Percentiles rank a stretch among this genome's conserved stretches.
Conservation (phyloP, 768 basidiomycete species). For the Suillus brevipes region DNA sequence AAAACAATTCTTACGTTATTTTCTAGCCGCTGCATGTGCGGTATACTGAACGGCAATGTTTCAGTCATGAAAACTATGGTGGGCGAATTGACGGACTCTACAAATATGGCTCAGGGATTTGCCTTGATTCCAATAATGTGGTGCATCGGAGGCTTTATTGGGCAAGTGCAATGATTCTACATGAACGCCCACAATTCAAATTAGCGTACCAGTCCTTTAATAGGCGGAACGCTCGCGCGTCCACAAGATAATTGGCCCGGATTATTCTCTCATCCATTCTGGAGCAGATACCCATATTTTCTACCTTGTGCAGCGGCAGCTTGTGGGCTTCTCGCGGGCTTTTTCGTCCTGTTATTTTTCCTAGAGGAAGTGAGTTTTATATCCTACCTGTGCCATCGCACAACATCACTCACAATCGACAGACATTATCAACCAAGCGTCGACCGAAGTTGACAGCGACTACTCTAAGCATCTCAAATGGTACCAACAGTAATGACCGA, state of each 20-base stretch:
- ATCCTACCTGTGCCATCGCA: neutral
- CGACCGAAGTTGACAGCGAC: neutral
- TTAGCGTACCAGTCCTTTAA: slow-evolving; percentile 38
- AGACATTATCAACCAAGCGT: neutral
- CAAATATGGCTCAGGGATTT: slow-evolving; percentile 38
- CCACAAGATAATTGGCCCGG: slow-evolving; percentile 57
- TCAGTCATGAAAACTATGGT: slow-evolving; percentile 72
- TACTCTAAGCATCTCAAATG: neutral
- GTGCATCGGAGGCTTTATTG: slow-evolving; percentile 33
- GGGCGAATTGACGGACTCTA: slow-evolving; percentile 55
- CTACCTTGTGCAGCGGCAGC: slow-evolving; percentile 34
- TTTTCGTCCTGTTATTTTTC: slow-evolving; percentile 22
- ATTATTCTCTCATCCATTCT: slow-evolving; percentile 43
- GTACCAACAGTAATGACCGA: neutral
- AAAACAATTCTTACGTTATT: neutral
- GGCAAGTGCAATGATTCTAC: slow-evolving; percentile 24
- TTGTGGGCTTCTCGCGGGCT: slow-evolving; percentile 13
- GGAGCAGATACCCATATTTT: slow-evolving; percentile 38
- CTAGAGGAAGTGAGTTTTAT: slow-evolving; percentile 32
- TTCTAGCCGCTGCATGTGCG: slow-evolving; percentile 31
- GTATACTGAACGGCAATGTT: slow-evolving; percentile 39
- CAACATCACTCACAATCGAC: neutral
- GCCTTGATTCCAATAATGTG: slow-evolving; percentile 31
- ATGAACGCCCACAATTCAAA: neutral
- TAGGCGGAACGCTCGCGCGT: slow-evolving; percentile 55